Conservation (phyloP, 331 rosid species). For the Cydonia oblonga region DNA sequence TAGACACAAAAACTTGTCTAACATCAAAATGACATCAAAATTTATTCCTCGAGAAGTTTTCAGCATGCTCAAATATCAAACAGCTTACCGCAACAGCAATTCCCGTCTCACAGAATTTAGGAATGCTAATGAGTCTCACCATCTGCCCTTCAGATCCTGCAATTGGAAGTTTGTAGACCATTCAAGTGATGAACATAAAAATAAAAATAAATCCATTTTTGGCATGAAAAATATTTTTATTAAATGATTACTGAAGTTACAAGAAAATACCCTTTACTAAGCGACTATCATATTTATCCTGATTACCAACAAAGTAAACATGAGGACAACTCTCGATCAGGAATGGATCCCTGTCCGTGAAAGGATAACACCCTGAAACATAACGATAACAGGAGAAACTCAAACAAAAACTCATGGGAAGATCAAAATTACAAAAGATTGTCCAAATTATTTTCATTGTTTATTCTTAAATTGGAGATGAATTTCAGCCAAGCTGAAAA, state of each 20-base stretch:
- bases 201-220: neutral
- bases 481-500: neutral
- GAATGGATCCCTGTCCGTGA: slow-evolving; percentile 79
- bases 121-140: slow-evolving; percentile 75
- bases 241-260: neutral
- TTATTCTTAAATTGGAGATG: slow-evolving; percentile 5
- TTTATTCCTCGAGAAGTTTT: neutral
- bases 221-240: neutral
- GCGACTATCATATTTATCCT: slow-evolving; percentile 61
- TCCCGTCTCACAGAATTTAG: slow-evolving; percentile 78
- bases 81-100: slow-evolving; percentile 74
- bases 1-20: neutral
- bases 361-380: slow-evolving; percentile 90
- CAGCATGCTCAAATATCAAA: neutral
- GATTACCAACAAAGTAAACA: slow-evolving; percentile 87
- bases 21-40: neutral
- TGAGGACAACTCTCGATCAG: slow-evolving; percentile 83
- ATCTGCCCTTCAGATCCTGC: slow-evolving; percentile 83
- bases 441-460: neutral
- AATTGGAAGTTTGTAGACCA: slow-evolving; percentile 1
- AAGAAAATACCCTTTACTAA: slow-evolving; percentile 53
- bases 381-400: neutral
- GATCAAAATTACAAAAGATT: neutral
- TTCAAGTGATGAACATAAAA: neutral
- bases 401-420: neutral